Conservation (phyloP, 73 alveolate genomes). For the Tetrahymena borealis region DNA sequence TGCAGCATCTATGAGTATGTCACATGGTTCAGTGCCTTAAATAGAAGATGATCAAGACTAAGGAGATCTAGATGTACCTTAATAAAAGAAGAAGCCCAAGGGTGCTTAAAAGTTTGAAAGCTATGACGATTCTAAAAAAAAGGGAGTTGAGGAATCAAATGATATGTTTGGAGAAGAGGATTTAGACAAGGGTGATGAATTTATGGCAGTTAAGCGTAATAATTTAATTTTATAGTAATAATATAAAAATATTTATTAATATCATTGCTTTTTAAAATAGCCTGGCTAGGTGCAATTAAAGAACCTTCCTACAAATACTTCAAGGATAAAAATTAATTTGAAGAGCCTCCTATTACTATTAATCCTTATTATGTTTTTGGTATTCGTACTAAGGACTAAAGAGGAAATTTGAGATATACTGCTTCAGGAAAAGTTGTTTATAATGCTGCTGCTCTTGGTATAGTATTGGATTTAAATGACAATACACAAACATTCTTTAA, state of each 20-base stretch:
- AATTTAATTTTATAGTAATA: not conserved
- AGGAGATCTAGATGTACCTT: slow-evolving; percentile 38
- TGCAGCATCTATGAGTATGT: too few species aligned
- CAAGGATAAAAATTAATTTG: slow-evolving; percentile 11
- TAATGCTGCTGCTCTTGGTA: slow-evolving; percentile 91
- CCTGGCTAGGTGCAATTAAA: slow-evolving; percentile 64
- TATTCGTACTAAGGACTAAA: slow-evolving; percentile 90
- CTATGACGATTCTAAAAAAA: slow-evolving; percentile 29
- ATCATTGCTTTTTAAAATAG: not conserved
- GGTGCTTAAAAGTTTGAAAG: slow-evolving; percentile 33
- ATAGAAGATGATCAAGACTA: slow-evolving; percentile 46
- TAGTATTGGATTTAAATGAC: slow-evolving; percentile 60
- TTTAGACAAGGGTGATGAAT: slow-evolving; percentile 85
- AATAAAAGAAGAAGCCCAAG: slow-evolving; percentile 18
- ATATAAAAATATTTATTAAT: not conserved
- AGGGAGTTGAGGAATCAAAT: slow-evolving; percentile 44
- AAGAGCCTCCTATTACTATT: slow-evolving; percentile 18
- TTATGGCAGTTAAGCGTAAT: slow-evolving; percentile 67
- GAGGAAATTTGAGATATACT: slow-evolving; percentile 74
- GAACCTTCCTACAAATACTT: slow-evolving; percentile 48
- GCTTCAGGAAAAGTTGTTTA: slow-evolving; percentile 67
- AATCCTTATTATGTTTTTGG: slow-evolving; percentile 88
- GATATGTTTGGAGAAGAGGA: slow-evolving; percentile 72
- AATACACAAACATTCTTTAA: slow-evolving; percentile 72
- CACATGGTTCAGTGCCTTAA: not conserved